phyloP scores from a whole-genome alignment of 2,329 filamentous ascomycete species.

The Scopulariopsis brevicaulis region DNA sequence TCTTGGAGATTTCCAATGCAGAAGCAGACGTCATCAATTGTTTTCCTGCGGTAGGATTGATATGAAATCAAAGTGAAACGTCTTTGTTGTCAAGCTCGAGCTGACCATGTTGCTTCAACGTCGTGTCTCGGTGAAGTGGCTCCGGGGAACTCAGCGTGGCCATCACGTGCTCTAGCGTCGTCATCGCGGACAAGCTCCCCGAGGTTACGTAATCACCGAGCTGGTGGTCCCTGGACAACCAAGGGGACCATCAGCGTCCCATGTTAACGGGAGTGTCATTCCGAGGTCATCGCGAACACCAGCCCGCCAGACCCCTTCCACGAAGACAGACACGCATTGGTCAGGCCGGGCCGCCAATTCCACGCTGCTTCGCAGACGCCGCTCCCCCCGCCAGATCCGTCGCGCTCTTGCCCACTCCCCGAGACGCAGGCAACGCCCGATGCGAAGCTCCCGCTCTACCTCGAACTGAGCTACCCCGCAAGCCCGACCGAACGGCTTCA shows the following conservation, averaged over 20 bases:
- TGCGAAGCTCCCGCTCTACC: background rate
- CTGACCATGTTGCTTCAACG: too few species aligned
- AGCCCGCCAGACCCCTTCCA: background rate
- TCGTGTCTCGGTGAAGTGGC: too few species aligned
- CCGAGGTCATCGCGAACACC: conserved; percentile 2
- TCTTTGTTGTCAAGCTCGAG: too few species aligned
- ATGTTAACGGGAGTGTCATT: conserved; percentile 2
- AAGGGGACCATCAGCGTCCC: background rate
- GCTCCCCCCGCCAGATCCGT: background rate
- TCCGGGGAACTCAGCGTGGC: too few species aligned
- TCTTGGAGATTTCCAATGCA: too few species aligned
- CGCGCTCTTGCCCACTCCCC: background rate
- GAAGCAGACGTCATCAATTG: too few species aligned
- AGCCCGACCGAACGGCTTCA: background rate
- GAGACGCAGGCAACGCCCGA: background rate
- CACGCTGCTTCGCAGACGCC: background rate
- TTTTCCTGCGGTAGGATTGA: too few species aligned
- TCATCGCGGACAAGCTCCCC: background rate
- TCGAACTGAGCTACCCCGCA: conserved; percentile 2
- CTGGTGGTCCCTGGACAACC: background rate
- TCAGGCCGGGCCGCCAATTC: background rate
- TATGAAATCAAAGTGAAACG: too few species aligned
- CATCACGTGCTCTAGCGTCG: background rate
- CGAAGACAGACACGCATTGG: background rate
- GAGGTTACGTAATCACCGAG: background rate